phyloP scores from a whole-genome alignment of 495 filamentous ascomycete genomes.

The Lophium mytilinum region DNA sequence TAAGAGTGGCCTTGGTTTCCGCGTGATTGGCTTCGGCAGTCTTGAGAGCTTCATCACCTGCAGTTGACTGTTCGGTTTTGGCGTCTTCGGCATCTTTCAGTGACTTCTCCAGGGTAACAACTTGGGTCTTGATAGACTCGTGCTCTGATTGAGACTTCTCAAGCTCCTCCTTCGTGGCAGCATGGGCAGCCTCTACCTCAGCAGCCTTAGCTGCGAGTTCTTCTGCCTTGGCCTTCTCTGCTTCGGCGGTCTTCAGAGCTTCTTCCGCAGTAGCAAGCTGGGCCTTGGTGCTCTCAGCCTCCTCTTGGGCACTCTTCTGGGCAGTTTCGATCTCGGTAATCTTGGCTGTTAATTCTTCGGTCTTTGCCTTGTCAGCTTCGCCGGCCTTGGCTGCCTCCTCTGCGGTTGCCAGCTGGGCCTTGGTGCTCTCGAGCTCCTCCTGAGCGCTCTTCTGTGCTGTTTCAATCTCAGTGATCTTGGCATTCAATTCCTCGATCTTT shows the following conservation, averaged over 20 bases:
- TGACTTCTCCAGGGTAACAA: not conserved
- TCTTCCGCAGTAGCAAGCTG: not conserved
- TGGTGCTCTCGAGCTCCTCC: not conserved
- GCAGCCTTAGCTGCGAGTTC: not conserved
- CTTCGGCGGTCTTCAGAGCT: not conserved
- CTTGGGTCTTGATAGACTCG: not conserved
- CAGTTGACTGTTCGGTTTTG: not conserved
- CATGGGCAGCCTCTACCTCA: not conserved
- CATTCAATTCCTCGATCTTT: not conserved
- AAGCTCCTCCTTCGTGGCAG: not conserved
- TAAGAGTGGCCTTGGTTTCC: conserved; percentile 2
- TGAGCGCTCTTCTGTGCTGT: not conserved
- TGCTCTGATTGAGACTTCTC: not conserved
- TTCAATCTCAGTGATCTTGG: conserved; percentile 4
- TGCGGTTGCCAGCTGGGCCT: not conserved
- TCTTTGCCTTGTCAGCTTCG: not conserved
- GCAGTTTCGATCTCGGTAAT: not conserved
- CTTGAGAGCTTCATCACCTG: not conserved
- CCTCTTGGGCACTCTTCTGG: not conserved
- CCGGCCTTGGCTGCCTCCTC: conserved; percentile 1
- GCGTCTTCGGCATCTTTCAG: not conserved
- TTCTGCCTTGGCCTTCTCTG: not conserved
- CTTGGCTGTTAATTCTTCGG: not conserved
- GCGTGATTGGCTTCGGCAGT: conserved; percentile 1
- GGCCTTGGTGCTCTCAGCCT: not conserved